Base-by-base conservation (phyloP, 495 filamentous ascomycete species). In the Penicillium goetzii region DNA sequence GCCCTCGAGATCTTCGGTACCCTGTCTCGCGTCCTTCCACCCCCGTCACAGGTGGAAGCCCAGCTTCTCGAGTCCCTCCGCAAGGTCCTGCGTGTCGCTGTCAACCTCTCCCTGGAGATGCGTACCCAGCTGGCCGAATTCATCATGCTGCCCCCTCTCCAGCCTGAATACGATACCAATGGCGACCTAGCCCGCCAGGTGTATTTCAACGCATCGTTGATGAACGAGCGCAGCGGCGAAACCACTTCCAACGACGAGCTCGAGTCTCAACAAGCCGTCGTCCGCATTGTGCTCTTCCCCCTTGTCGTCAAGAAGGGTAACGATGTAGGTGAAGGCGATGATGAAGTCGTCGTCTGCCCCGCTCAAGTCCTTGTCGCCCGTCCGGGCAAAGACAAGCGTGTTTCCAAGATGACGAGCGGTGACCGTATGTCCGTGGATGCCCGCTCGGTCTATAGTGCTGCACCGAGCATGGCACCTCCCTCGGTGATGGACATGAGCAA, bases 101-200 rank as follows among this genome's bases (percentile, higher is more conserved):
- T 94, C 36, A 89, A 88, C 45, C 83, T 99, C 4, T 91, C 93
- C 4, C 86, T 98, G 64, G 92, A 97, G 80, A 97, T 99, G 96
- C 91, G 95, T 66, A 94, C 89, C 19, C 95, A 99, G 73, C 84
- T 93, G 15, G 92, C 95, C 19, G 93, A 97, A 75, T 99, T 94
- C 77, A 92, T 95, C 76, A 97, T 99, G 93, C 88, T 97, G 7
- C 94, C 94, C 4, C 93, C 95, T 10, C 82, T 96, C n/a, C 91
- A 93, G 65, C 94, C 96, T 12, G 92, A 97, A 69, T 98, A 95
- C 78, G 93, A 98, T 76, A 89, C 88, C 64, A 89, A 92, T 63
- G 95, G 95, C 68, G 94, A 97, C 68, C 85, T 98, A 19, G 83
- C 83, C 34, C 90, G 88, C 41, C 90, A 92, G 49, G 89, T 96